Evolutionary conservation across 2,329 filamentous ascomycete species (phyloP).

Genomic region (Zasmidium angulare): DNA sequence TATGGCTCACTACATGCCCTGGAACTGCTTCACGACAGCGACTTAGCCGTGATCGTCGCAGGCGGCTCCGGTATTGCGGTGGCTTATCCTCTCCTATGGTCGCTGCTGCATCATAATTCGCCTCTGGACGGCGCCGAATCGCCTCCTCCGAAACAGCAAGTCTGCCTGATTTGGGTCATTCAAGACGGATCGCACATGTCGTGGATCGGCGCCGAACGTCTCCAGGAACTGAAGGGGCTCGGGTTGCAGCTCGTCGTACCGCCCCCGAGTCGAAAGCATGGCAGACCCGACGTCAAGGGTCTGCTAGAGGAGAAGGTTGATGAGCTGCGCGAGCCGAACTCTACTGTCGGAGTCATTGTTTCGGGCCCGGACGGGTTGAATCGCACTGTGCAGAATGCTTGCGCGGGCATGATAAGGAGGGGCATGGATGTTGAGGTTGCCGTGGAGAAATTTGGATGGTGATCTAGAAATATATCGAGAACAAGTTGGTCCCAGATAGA

Average conservation of each 20-base stretch:
- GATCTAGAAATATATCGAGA: background rate
- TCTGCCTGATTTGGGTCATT: slow-evolving; percentile 59
- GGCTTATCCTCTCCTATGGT: slow-evolving; percentile 60
- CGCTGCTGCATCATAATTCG: slow-evolving; percentile 29
- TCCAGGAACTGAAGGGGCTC: slow-evolving; percentile 50
- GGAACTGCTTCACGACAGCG: slow-evolving; percentile 50
- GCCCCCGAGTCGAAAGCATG: slow-evolving; percentile 53
- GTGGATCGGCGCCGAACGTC: slow-evolving; percentile 54
- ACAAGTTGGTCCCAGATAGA: no score
- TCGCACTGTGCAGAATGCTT: slow-evolving; percentile 59
- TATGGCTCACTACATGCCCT: slow-evolving; percentile 62
- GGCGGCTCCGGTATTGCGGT: slow-evolving; percentile 67
- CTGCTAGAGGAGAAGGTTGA: slow-evolving; percentile 44
- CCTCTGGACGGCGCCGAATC: background rate
- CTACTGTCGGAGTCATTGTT: slow-evolving; percentile 54
- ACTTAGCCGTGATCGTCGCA: slow-evolving; percentile 57
- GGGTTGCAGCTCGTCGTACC: slow-evolving; percentile 57
- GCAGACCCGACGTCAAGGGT: slow-evolving; percentile 53
- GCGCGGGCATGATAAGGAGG: slow-evolving; percentile 48
- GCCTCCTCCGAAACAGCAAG: background rate
- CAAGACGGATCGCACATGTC: slow-evolving; percentile 53
- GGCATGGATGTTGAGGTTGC: slow-evolving; percentile 54
- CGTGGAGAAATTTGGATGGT: slow-evolving; percentile 71
- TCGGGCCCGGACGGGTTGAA: slow-evolving; percentile 65
- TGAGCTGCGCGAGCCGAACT: slow-evolving; percentile 25